A percentile compares a stretch with the other conserved stretches of the same genome.
phyloP scores from a whole-genome alignment of 2,329 filamentous ascomycete genomes.

The Tothia fuscella region DNA sequence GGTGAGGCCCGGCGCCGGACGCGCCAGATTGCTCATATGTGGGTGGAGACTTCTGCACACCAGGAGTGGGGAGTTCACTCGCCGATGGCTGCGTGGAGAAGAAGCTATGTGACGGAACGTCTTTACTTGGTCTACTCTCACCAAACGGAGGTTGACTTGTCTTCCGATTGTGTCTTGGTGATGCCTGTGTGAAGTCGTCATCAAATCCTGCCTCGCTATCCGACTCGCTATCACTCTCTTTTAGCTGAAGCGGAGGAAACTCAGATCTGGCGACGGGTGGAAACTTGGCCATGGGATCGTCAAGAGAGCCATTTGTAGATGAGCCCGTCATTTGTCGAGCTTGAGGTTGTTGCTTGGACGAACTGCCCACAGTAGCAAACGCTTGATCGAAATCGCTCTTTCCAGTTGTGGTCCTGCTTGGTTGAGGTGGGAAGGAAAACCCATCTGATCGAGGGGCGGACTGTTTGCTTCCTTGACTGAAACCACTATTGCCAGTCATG shows the following conservation, averaged over 20 bases:
- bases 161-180: constrained; percentile 24
- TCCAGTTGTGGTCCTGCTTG: constrained; percentile 28
- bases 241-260: constrained; percentile 79
- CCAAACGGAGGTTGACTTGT: constrained; percentile 15
- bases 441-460: constrained; percentile 25
- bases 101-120: constrained; percentile 20
- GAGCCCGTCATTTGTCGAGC: constrained; percentile 26
- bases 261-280: too few species aligned
- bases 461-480: constrained; percentile 33
- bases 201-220: constrained; percentile 67
- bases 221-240: constrained; percentile 64
- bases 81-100: constrained; percentile 22
- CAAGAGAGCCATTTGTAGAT: constrained; percentile 20
- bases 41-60: constrained; percentile 47
- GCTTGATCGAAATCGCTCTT: constrained; percentile 79
- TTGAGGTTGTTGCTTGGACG: constrained; percentile 38
- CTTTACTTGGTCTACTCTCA: constrained; percentile 14
- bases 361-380: constrained; percentile 66
- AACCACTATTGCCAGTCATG: constrained; percentile 34
- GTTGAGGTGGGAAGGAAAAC: constrained; percentile 20
- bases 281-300: constrained; percentile 36
- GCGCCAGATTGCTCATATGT: constrained; percentile 33
- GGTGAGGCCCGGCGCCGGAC: background rate
- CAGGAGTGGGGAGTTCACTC: constrained; percentile 36
- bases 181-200: constrained; percentile 72